These are phyloP conservation scores for Xylaria sp. DNA, from an alignment of 2,329 filamentous ascomycete genomes.

Conservation along the genomic window DNA sequence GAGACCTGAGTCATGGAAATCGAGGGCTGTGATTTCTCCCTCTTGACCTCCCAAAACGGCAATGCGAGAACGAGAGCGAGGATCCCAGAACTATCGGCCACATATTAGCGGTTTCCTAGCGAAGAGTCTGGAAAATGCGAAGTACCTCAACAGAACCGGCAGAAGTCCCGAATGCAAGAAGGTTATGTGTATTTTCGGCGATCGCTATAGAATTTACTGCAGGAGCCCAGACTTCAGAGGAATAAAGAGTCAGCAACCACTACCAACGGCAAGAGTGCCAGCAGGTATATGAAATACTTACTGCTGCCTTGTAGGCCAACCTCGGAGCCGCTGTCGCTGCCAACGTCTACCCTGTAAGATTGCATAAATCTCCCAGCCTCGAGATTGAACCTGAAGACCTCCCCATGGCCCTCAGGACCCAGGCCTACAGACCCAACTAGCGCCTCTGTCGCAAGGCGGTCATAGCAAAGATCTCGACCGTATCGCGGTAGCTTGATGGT, in stretches of 20 bases:
- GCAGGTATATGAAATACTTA: slow-evolving; percentile 23
- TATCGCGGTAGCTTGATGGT: slow-evolving; percentile 91
- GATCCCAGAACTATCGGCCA: slow-evolving; percentile 79
- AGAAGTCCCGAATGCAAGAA: slow-evolving; percentile 93
- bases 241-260: slow-evolving; percentile 8
- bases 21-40: slow-evolving; percentile 84
- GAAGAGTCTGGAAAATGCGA: not conserved
- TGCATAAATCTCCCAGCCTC: slow-evolving; percentile 95
- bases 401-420: slow-evolving; percentile 85
- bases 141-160: slow-evolving; percentile 84
- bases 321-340: slow-evolving; percentile 79
- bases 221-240: slow-evolving; percentile 70
- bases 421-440: slow-evolving; percentile 89
- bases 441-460: slow-evolving; percentile 83
- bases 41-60: slow-evolving; percentile 77
- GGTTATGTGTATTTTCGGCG: slow-evolving; percentile 88
- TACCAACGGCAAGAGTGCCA: not conserved
- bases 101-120: slow-evolving; percentile 14
- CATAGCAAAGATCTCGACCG: slow-evolving; percentile 75
- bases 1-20: slow-evolving; percentile 86
- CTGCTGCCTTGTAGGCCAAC: slow-evolving; percentile 85
- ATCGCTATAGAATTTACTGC: slow-evolving; percentile 89
- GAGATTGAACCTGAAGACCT: slow-evolving; percentile 92
- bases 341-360: slow-evolving; percentile 90
- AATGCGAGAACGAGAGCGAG: slow-evolving; percentile 82